These are phyloP conservation scores for Leptographium lundbergii DNA, from an alignment of 2,329 filamentous ascomycete genomes.

Conservation along the genomic window DNA sequence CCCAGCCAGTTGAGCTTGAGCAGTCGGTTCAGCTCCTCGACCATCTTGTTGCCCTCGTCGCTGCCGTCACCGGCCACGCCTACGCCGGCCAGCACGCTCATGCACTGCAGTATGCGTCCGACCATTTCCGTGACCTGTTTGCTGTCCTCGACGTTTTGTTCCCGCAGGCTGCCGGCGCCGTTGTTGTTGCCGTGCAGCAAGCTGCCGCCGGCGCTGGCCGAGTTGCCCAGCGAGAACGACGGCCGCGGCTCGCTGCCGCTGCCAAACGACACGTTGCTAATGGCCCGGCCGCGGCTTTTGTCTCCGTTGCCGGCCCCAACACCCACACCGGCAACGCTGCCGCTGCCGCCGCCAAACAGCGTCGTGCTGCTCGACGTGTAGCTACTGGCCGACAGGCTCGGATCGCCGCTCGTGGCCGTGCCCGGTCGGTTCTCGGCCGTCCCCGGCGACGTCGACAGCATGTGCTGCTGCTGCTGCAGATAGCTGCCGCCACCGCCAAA, in stretches of 20 bases:
- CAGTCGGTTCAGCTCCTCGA: slow-evolving; percentile 73
- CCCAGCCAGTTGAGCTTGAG: slow-evolving; percentile 97
- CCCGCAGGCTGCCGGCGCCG: slow-evolving; percentile 34
- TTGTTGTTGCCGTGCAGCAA: too few species aligned
- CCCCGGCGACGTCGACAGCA: slow-evolving; percentile 34
- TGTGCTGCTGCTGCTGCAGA: slow-evolving; percentile 17
- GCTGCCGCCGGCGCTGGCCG: slow-evolving; percentile 6
- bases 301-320: slow-evolving; percentile 17
- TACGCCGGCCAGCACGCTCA: slow-evolving; percentile 69
- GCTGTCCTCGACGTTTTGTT: slow-evolving; percentile 53
- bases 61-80: slow-evolving; percentile 37
- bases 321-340: slow-evolving; percentile 12
- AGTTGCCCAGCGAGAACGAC: neutral
- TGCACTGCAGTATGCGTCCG: slow-evolving; percentile 89
- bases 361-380: slow-evolving; percentile 72
- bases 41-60: slow-evolving; percentile 63
- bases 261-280: slow-evolving; percentile 68
- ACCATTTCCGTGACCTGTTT: slow-evolving; percentile 88
- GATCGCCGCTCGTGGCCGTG: slow-evolving; percentile 66
- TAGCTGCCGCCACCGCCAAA: slow-evolving; percentile 12
- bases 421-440: slow-evolving; percentile 43
- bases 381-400: slow-evolving; percentile 49
- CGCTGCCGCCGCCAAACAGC: slow-evolving; percentile 54
- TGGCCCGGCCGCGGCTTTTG: slow-evolving; percentile 59
- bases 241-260: slow-evolving; percentile 35